Evolutionary conservation across 345 rosid genomes (phyloP).

Genomic region (Lenwebbia sp.): DNA sequence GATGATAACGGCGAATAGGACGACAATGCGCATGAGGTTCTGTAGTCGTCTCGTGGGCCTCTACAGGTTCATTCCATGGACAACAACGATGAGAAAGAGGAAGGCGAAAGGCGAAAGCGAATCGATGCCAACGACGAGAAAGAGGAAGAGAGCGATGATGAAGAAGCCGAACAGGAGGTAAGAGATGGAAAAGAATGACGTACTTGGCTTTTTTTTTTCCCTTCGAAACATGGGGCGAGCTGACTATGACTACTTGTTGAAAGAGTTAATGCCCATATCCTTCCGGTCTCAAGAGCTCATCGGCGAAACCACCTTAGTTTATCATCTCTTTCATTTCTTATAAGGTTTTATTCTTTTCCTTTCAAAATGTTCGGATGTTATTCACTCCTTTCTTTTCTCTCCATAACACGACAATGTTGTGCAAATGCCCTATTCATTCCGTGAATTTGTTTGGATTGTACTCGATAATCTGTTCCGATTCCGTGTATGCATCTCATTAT

Average conservation of each 20-base stretch:
- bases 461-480: not conserved
- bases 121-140: not conserved
- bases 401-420: no score
- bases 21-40: constrained; percentile 5
- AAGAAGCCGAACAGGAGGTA: not conserved
- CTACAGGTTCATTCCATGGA: not conserved
- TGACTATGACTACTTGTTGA: not conserved
- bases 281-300: not conserved
- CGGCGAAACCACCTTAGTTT: not conserved
- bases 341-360: not conserved
- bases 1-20: constrained; percentile 14
- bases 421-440: no score
- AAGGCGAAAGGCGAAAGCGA: not conserved
- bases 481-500: not conserved
- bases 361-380: not conserved
- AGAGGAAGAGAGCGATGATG: not conserved
- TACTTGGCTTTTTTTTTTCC: not conserved
- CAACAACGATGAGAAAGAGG: not conserved
- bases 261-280: not conserved
- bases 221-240: not conserved
- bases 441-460: not conserved
- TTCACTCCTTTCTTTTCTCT: not conserved
- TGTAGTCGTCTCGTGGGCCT: constrained; percentile 1
- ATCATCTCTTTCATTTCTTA: not conserved
- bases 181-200: not conserved